phyloP scores from a whole-genome alignment of 2,329 filamentous ascomycete species.

The Cladobotryum mycophilum region DNA sequence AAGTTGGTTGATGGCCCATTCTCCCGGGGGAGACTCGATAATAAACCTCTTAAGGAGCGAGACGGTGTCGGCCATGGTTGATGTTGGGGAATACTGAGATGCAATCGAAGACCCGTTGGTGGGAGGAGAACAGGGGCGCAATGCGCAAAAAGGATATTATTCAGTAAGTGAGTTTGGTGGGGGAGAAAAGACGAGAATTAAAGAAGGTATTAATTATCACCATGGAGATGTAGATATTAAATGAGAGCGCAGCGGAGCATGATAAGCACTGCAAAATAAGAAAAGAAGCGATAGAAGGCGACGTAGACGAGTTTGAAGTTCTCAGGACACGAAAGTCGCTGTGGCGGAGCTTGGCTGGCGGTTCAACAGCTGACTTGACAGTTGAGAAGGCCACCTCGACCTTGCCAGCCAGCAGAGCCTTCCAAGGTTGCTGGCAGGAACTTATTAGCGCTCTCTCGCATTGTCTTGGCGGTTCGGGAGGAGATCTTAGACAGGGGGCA shows the following conservation, averaged over 20 bases:
- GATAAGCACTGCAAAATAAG: constrained; percentile 4
- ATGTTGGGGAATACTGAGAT: not conserved
- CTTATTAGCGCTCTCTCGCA: no score
- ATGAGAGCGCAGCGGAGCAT: constrained; percentile 8
- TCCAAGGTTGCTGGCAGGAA: no score
- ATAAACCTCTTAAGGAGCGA: constrained; percentile 59
- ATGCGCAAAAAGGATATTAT: not conserved
- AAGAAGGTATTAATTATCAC: constrained; percentile 6
- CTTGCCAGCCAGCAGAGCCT: no score
- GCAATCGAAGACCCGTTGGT: not conserved
- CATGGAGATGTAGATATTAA: not conserved
- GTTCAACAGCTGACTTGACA: not conserved
- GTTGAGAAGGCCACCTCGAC: not conserved
- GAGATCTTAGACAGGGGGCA: no score
- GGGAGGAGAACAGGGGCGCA: constrained; percentile 2
- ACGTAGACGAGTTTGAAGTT: constrained; percentile 5
- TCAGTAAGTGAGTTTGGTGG: not conserved
- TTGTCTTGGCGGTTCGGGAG: no score
- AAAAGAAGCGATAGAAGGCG: constrained; percentile 1
- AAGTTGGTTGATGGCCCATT: constrained; percentile 76
- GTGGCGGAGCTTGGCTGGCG: constrained; percentile 14
- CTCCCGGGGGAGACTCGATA: constrained; percentile 79
- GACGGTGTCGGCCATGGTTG: constrained; percentile 48
- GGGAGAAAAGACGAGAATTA: constrained; percentile 6
- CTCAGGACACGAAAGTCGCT: constrained; percentile 15